These are phyloP conservation scores for Globisporangium middletonii DNA, from an alignment of 352 stramenopile species.

Conservation along the genomic window DNA sequence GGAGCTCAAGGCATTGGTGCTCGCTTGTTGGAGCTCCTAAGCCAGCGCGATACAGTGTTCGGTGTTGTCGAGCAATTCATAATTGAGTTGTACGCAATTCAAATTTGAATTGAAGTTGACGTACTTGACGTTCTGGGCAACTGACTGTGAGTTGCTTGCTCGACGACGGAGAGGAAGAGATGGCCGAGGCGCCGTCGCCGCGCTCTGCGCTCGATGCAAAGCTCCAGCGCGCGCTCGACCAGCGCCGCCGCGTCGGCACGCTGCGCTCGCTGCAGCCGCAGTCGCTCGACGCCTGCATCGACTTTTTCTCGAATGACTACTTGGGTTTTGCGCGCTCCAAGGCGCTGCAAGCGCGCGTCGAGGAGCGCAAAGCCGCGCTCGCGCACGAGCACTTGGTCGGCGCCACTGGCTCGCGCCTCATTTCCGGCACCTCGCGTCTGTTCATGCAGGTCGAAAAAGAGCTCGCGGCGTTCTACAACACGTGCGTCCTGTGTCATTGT, in stretches of 20 bases:
- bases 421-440: conserved; percentile 91
- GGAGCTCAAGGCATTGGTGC: too few relatives aligned
- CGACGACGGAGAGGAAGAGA: too few relatives aligned
- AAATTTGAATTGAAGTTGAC: background rate
- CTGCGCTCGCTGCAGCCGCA: conserved; percentile 38
- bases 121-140: too few relatives aligned
- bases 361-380: conserved; percentile 34
- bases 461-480: conserved; percentile 85
- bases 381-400: conserved; percentile 19
- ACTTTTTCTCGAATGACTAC: conserved; percentile 98
- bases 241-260: conserved; percentile 33
- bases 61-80: too few relatives aligned
- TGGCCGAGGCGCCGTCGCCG: background rate
- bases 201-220: conserved; percentile 15
- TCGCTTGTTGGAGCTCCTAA: too few relatives aligned
- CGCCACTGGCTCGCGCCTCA: conserved; percentile 90
- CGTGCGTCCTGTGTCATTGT: conserved; percentile 15
- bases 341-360: conserved; percentile 46
- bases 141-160: too few relatives aligned
- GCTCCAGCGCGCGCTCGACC: conserved; percentile 17
- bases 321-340: conserved; percentile 87
- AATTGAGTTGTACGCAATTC: background rate
- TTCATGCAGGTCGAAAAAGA: conserved; percentile 86
- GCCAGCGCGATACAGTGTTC: too few relatives aligned
- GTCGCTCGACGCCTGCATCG: conserved; percentile 34